phyloP scores from a whole-genome alignment of 2,329 filamentous ascomycete species.

The Taxawa tesnikishii region DNA sequence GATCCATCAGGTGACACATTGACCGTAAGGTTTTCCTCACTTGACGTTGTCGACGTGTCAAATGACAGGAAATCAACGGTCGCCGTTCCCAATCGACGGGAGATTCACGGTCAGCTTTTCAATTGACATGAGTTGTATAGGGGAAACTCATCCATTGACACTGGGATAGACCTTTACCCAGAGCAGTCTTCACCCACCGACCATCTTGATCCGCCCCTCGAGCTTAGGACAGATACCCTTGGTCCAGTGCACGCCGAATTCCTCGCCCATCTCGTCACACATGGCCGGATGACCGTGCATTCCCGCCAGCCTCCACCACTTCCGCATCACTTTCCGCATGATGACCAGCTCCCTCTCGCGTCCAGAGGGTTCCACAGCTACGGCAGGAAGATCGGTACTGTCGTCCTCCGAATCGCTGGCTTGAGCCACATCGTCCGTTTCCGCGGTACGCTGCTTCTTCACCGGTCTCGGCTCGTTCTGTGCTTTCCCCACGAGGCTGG shows the following conservation, averaged over 20 bases:
- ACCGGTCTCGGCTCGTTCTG: neutral
- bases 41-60: no score
- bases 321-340: conserved; percentile 55
- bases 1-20: no score
- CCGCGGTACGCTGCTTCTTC: neutral
- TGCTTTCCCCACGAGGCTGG: conserved; percentile 5
- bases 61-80: no score
- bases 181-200: no score
- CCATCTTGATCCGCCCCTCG: conserved; percentile 57
- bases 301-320: conserved; percentile 60
- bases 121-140: no score
- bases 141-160: no score
- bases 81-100: no score
- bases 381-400: conserved; percentile 23
- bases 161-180: no score
- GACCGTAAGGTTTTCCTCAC: no score
- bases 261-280: conserved; percentile 46
- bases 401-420: conserved; percentile 25
- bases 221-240: conserved; percentile 64
- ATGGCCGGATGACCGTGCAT: conserved; percentile 38
- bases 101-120: no score
- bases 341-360: conserved; percentile 45
- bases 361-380: conserved; percentile 28
- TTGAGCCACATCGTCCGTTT: neutral
- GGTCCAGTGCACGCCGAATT: conserved; percentile 60